phyloP scores from a whole-genome alignment of 2,329 filamentous ascomycete species.

The Monilinia polystroma region DNA sequence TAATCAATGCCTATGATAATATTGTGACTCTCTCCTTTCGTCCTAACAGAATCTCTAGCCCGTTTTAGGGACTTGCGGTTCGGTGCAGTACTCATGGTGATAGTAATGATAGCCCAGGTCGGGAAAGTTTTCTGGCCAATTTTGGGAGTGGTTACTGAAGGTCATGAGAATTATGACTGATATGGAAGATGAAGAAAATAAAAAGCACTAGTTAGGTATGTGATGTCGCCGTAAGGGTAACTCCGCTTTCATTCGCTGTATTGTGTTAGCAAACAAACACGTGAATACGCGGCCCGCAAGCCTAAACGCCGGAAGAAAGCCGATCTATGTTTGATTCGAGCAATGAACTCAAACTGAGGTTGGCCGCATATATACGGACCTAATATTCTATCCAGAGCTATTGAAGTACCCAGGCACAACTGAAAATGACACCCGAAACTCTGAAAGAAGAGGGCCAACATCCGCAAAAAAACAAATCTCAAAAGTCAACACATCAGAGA shows the following conservation, averaged over 20 bases:
- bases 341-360: too few relatives aligned
- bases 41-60: neutral
- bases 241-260: too few relatives aligned
- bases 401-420: neutral
- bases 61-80: neutral
- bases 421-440: neutral
- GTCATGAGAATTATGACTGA: neutral
- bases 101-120: neutral
- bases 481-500: too few relatives aligned
- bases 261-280: too few relatives aligned
- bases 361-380: too few relatives aligned
- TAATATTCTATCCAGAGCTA: neutral
- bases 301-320: too few relatives aligned
- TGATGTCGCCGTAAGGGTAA: too few relatives aligned
- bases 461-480: too few relatives aligned
- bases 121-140: neutral
- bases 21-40: constrained; percentile 24
- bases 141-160: neutral
- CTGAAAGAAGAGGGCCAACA: neutral
- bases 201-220: too few relatives aligned
- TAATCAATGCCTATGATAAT: constrained; percentile 36
- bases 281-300: too few relatives aligned
- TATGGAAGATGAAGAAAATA: too few relatives aligned
- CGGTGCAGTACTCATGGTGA: neutral
- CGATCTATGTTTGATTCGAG: too few relatives aligned